These are phyloP conservation scores for Phialophora macrospora DNA, from an alignment of 2,329 filamentous ascomycete genomes.

Conservation along the genomic window DNA sequence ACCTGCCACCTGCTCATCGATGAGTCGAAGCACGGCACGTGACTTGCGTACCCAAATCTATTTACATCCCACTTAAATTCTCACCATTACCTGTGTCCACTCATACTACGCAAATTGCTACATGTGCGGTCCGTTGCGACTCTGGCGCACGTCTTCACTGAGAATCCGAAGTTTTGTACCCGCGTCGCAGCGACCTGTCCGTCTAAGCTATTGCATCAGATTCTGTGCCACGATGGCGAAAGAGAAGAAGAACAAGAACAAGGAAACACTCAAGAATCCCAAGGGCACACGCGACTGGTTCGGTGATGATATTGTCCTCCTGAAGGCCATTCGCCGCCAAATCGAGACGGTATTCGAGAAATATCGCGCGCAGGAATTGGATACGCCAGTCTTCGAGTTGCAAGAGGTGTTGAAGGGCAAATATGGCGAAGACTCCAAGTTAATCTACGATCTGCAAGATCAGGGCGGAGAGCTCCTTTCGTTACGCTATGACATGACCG, in stretches of 20 bases:
- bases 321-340: slow-evolving; percentile 77
- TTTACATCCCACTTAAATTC: not conserved
- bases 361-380: slow-evolving; percentile 78
- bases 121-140: slow-evolving; percentile 17
- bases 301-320: slow-evolving; percentile 76
- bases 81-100: not conserved
- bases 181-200: not conserved
- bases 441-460: slow-evolving; percentile 88
- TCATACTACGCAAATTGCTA: not conserved
- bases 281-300: slow-evolving; percentile 91
- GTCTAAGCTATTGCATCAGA: slow-evolving; percentile 1
- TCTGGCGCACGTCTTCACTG: not conserved
- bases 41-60: slow-evolving; percentile 3
- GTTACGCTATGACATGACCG: slow-evolving; percentile 83
- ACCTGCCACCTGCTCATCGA: not conserved
- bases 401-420: slow-evolving; percentile 86
- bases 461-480: slow-evolving; percentile 85
- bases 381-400: slow-evolving; percentile 83
- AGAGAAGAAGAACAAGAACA: slow-evolving; percentile 38
- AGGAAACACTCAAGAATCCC: slow-evolving; percentile 71
- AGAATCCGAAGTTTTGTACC: not conserved
- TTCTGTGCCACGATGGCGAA: slow-evolving; percentile 32
- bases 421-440: slow-evolving; percentile 89
- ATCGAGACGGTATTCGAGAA: slow-evolving; percentile 82
- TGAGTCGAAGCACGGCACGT: slow-evolving; percentile 5